Evolutionary conservation across 257 asterid species (phyloP).

Genomic region (Ilex asprella): DNA sequence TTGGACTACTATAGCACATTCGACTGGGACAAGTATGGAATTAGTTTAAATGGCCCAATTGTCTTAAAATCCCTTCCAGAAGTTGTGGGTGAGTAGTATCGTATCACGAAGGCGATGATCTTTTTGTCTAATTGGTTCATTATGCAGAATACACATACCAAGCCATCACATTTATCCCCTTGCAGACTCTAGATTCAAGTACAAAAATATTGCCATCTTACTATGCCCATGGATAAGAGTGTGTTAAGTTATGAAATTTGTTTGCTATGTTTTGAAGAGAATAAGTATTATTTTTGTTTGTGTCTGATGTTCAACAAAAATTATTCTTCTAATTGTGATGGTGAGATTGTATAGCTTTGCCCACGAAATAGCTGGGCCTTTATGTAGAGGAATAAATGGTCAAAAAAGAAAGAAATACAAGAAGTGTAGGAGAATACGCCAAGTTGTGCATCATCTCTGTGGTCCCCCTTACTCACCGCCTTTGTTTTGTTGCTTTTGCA

Average conservation of each 20-base stretch:
- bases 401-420: background rate
- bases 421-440: background rate
- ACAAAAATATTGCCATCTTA: too few relatives aligned
- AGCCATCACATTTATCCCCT: background rate
- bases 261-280: too few relatives aligned
- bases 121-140: background rate
- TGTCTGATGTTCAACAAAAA: too few relatives aligned
- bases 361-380: too few relatives aligned
- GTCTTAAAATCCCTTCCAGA: conserved; percentile 15
- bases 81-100: conserved; percentile 18
- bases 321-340: too few relatives aligned
- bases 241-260: too few relatives aligned
- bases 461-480: background rate
- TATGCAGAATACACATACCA: background rate
- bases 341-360: too few relatives aligned
- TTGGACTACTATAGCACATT: conserved; percentile 27
- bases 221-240: too few relatives aligned
- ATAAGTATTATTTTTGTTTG: too few relatives aligned
- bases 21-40: conserved; percentile 26
- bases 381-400: background rate
- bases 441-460: background rate
- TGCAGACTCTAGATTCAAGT: background rate
- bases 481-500: background rate
- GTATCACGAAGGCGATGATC: background rate
- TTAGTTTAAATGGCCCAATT: conserved; percentile 28